Evolutionary conservation across 352 stramenopile genomes (phyloP).

Genomic region (Pythium dissimile): DNA sequence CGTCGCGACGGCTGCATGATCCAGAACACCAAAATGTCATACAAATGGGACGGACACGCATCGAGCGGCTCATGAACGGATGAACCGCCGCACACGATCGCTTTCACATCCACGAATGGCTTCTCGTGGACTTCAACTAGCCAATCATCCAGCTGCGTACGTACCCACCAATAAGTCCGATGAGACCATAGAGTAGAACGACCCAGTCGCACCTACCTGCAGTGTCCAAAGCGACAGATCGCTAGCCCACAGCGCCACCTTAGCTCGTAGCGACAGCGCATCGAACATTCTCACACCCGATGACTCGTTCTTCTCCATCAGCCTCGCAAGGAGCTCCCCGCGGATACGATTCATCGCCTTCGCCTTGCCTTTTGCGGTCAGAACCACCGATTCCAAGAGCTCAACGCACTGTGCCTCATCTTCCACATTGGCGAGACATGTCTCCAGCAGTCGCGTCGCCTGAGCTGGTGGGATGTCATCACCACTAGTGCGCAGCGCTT

Average conservation of each 20-base stretch:
- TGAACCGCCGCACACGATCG: neutral
- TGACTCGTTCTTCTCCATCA: neutral
- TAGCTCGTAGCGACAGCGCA: neutral
- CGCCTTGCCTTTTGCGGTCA: neutral
- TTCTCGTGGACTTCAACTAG: conserved; percentile 8
- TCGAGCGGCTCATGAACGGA: neutral
- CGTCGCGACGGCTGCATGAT: neutral
- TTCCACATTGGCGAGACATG: neutral
- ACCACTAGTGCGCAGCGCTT: neutral
- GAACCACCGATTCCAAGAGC: neutral
- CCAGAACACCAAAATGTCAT: conserved; percentile 12
- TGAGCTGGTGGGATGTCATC: neutral
- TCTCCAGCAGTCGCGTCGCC: conserved; percentile 8
- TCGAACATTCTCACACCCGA: neutral
- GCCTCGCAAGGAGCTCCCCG: neutral
- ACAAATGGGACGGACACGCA: conserved; percentile 6
- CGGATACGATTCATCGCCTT: too few relatives aligned
- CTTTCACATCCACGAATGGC: conserved; percentile 3
- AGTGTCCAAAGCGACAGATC: conserved; percentile 5
- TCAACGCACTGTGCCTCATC: neutral
- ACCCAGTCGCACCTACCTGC: conserved; percentile 6
- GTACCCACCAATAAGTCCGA: too few relatives aligned
- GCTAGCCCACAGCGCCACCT: conserved; percentile 12
- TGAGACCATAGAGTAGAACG: too few relatives aligned
- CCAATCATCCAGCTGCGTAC: conserved; percentile 15